Base-by-base conservation (phyloP, 345 rosid species). In the Luvunga scandens region DNA sequence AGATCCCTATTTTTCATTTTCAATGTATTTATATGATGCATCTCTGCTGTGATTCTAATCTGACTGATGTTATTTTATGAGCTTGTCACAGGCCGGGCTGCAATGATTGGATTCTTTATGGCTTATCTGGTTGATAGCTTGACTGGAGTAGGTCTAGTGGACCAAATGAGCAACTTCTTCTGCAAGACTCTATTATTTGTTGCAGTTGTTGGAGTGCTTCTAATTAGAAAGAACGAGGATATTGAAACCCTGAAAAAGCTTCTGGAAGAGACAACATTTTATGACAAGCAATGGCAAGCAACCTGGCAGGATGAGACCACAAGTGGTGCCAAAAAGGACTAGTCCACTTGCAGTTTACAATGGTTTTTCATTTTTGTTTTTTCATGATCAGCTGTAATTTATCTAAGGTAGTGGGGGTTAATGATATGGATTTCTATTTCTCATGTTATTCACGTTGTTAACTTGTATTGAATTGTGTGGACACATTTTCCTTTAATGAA, bases 21-120 rank as follows among this genome's bases (percentile, higher is more conserved):
- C 31, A 42, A 36, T 67, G 33, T 31, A 19, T 34, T 57, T n/a
- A 45, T 25, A 62, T 22, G 10, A 45, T 62, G n/a, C 21, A 9
- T 16, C 7, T 28, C 24, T 50, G 8, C 42, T 13, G 42, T 34
- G 38, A 8, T 63, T 36, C 66, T 71, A 73, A 65, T 78, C 76
- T 19, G 10, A 75, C 70, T 38, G 55, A 57, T 69, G 4, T 16
- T 42, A 7, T 74, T 81, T 78, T 22, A 3, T 75, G 78, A 59
- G 78, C 76, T 78, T 68, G 31, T 25, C 67, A 63, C 84, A 93
- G 99, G 99, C 45, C 94, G 97, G 30, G 98, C 99, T 38, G 98
- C 99, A 30, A 96, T 96, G 99, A 75, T 93, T 30, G 97, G 99
- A 28, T 96, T 96, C 90, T 96, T 96, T 78, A 96, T 96, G 98